Evolutionary conservation across 257 asterid species (phyloP).

Genomic region (Solanum lycopersicoides): DNA sequence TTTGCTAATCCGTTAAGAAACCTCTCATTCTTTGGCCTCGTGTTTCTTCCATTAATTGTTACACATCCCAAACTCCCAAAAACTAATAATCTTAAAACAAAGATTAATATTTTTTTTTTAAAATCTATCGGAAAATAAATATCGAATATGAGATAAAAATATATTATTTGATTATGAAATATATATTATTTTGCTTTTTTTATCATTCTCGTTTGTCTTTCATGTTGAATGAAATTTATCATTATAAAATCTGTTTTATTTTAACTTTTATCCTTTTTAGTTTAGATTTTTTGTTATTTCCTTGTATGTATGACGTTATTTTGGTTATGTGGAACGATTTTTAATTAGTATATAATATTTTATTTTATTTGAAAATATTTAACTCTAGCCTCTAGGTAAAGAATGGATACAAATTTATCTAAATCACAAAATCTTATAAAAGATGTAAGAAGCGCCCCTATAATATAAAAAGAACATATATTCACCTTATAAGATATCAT

Average conservation of each 20-base stretch:
- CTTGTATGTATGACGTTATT: not conserved
- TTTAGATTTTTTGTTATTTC: not conserved
- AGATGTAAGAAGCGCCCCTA: not conserved
- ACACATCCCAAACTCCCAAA: not conserved
- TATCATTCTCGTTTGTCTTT: not conserved
- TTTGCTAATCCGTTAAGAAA: not conserved
- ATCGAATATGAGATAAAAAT: not conserved
- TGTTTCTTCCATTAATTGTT: not conserved
- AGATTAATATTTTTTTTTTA: too few species aligned
- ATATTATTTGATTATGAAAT: too few species aligned
- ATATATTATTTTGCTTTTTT: too few species aligned
- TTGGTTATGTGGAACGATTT: not conserved
- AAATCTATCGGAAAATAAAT: too few species aligned
- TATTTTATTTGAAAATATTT: not conserved
- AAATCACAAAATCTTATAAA: not conserved
- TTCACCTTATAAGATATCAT: not conserved
- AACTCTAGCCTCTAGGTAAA: not conserved
- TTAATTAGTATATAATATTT: not conserved
- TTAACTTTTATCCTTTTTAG: not conserved
- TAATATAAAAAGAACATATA: not conserved
- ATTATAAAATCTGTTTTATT: not conserved
- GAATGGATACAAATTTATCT: not conserved
- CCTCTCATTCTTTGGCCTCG: not conserved
- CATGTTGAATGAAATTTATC: not conserved
- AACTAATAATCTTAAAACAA: not conserved